phyloP scores from a whole-genome alignment of 306 rosid genomes.

The Quercus gilva region DNA sequence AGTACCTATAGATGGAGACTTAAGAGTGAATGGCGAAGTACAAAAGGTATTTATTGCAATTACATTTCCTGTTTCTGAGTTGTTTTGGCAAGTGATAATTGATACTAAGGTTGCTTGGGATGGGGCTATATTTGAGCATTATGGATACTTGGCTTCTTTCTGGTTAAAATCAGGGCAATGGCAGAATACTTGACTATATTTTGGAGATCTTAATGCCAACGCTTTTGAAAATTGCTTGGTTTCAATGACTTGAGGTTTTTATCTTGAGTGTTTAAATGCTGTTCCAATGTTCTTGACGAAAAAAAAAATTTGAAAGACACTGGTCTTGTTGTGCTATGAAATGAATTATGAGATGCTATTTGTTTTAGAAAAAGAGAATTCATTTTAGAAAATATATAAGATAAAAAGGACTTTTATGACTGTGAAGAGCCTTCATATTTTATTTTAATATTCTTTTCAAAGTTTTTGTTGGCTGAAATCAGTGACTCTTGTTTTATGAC shows the following conservation, averaged over 20 bases:
- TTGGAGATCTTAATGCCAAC: slow-evolving; percentile 3
- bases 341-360: not conserved
- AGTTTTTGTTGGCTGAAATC: slow-evolving; percentile 6
- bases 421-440: not conserved
- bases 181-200: not conserved
- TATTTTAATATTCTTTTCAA: not conserved
- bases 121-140: not conserved
- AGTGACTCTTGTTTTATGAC: slow-evolving; percentile 8
- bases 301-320: not conserved
- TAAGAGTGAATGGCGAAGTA: slow-evolving; percentile 77
- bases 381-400: not conserved
- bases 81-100: not conserved
- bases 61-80: slow-evolving; percentile 8
- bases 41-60: slow-evolving; percentile 64
- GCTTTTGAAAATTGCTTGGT: slow-evolving; percentile 1
- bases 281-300: not conserved
- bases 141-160: not conserved
- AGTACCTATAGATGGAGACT: slow-evolving; percentile 88
- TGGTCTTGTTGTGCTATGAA: not conserved
- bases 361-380: not conserved
- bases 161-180: not conserved
- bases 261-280: not conserved
- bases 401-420: not conserved
- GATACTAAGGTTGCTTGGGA: too few relatives aligned
- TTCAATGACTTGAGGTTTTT: not conserved